A percentile compares a stretch with the other conserved stretches of the same genome.
phyloP scores from a whole-genome alignment of 2,329 filamentous ascomycete genomes.

The Cercospora nicotianae region DNA sequence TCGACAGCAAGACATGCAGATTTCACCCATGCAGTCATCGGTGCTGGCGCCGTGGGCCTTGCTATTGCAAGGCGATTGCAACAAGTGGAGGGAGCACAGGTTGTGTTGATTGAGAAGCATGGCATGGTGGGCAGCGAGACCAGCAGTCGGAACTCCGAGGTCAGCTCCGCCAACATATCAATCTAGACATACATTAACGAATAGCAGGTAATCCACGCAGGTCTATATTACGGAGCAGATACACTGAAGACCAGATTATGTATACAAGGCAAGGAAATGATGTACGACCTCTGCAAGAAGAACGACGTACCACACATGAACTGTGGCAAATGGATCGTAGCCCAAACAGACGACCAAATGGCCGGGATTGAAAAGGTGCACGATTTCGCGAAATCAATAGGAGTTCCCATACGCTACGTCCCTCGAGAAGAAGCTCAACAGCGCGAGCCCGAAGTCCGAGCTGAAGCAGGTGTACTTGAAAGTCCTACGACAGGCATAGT shows the following conservation, averaged over 20 bases:
- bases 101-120: slow-evolving; percentile 80
- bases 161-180: slow-evolving; percentile 33
- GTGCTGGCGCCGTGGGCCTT: slow-evolving; percentile 74
- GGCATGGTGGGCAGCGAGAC: slow-evolving; percentile 76
- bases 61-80: slow-evolving; percentile 75
- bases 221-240: slow-evolving; percentile 78
- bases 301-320: slow-evolving; percentile 69
- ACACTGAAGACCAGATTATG: slow-evolving; percentile 84
- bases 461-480: slow-evolving; percentile 73
- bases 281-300: slow-evolving; percentile 74
- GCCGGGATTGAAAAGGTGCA: slow-evolving; percentile 60
- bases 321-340: slow-evolving; percentile 92
- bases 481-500: slow-evolving; percentile 85
- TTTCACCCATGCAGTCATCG: slow-evolving; percentile 67
- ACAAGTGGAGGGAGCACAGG: slow-evolving; percentile 58
- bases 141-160: slow-evolving; percentile 85
- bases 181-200: background rate
- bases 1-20: slow-evolving; percentile 49
- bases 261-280: slow-evolving; percentile 69
- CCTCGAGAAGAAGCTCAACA: slow-evolving; percentile 58
- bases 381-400: slow-evolving; percentile 54
- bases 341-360: slow-evolving; percentile 72
- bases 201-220: slow-evolving; percentile 80
- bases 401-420: slow-evolving; percentile 73
- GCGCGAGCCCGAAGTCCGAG: slow-evolving; percentile 74